Evolutionary conservation across 495 filamentous ascomycete species (phyloP), one percentile per base, ranked within the genome.

Genomic region (Penicillium arizonense): DNA sequence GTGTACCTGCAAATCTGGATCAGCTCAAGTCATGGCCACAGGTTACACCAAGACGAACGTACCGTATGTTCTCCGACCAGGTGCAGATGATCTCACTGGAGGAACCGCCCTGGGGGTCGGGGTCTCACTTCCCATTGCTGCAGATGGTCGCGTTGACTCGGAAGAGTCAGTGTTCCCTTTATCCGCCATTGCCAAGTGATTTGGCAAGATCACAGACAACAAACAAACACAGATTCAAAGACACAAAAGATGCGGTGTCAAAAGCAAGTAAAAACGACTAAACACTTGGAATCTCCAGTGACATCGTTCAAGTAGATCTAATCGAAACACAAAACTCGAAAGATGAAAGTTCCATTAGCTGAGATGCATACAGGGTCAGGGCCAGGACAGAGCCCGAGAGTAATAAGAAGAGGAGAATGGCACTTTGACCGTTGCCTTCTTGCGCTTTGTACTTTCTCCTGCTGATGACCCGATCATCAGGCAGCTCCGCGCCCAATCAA

Each of bases 61-160:
- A 76, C 72, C 72, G 43, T 76, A 76, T 47, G 49, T 68, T 62
- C 72, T 70, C 46, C 62, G 63, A 8, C 45, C 23, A 39, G 68
- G 61, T 16, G 47, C 48, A 33, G 58, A 47, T 23, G 58, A 52
- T 54, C 58, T 65, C 33, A 56, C 49, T 47, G 55, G 59, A 45
- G 54, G 54, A 5, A 30, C 12, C 16, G 36, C 47, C 7, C 50
- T 55, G 36, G 55, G 46, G 12, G 37, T 26, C 2, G 38, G 28
- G 32, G 2, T 43, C 20, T 43, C 48, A 26, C 5, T 41, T 35
- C 30, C 21, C 1, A 10, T 24, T 35, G 23, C 7, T 10, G 48
- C 48, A 50, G 48, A 43, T 26, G 51, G 57, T 35, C 48, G 53
- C 14, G 44, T 41, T 18, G 63, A 28, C 23, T 55, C 55, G 36